Evolutionary conservation across 768 basidiomycete genomes (phyloP).

Genomic region (Lepiota venenata): DNA sequence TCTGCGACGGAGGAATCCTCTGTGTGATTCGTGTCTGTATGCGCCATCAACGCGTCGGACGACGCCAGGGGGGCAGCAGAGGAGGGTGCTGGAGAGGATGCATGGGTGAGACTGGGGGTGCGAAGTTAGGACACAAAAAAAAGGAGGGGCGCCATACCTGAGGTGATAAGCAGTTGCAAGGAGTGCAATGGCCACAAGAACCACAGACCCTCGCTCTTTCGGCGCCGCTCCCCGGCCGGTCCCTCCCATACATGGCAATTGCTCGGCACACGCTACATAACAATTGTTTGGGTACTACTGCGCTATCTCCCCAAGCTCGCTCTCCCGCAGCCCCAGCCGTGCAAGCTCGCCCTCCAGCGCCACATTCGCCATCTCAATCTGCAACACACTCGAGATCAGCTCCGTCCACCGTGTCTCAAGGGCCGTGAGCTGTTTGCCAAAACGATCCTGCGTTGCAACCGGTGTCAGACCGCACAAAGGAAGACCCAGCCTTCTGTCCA

Average conservation of each 20-base stretch:
- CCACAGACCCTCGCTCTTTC: slow-evolving; percentile 15
- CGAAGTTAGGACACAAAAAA: not conserved
- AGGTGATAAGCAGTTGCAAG: slow-evolving; percentile 19
- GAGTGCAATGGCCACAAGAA: slow-evolving; percentile 20
- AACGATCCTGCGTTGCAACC: slow-evolving; percentile 49
- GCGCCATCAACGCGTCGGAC: slow-evolving; percentile 79
- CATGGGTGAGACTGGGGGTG: slow-evolving; percentile 15
- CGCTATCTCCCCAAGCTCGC: slow-evolving; percentile 51
- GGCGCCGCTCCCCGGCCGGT: slow-evolving; percentile 17
- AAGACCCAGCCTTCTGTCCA: not conserved
- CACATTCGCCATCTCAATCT: slow-evolving; percentile 93
- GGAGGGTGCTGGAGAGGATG: too few relatives aligned
- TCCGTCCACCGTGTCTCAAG: slow-evolving; percentile 93
- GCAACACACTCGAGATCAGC: slow-evolving; percentile 84
- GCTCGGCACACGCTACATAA: slow-evolving; percentile 9
- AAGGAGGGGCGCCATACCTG: slow-evolving; percentile 28
- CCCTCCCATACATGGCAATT: slow-evolving; percentile 9
- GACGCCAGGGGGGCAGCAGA: slow-evolving; percentile 43
- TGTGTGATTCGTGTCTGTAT: slow-evolving; percentile 47
- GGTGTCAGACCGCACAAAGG: slow-evolving; percentile 2
- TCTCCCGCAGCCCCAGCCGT: slow-evolving; percentile 53
- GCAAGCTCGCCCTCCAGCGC: slow-evolving; percentile 83
- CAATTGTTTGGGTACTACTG: too few relatives aligned
- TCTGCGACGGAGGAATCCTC: slow-evolving; percentile 25
- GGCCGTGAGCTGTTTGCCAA: slow-evolving; percentile 75